Evolutionary conservation across 1,139 yeast genomes (phyloP).

Genomic region (Suhomyces ambrosiae): DNA sequence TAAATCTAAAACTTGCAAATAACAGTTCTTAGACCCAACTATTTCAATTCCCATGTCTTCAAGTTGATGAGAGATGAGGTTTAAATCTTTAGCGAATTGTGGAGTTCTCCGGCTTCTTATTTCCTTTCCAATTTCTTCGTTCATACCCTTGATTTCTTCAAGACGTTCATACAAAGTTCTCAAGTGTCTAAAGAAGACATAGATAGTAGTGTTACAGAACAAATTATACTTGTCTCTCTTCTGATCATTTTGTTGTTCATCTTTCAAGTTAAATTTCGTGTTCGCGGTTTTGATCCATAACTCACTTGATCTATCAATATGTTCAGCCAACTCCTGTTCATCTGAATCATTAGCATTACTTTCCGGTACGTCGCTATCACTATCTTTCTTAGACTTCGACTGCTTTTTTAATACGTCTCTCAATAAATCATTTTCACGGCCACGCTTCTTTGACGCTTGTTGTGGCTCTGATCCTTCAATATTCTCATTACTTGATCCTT

Average conservation of each 20-base stretch:
- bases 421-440: constrained; percentile 66
- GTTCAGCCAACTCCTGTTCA: constrained; percentile 34
- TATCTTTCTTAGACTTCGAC: constrained; percentile 47
- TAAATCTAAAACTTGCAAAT: constrained; percentile 70
- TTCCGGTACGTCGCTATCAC: constrained; percentile 40
- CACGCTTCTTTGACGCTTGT: constrained; percentile 45
- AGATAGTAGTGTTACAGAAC: constrained; percentile 89
- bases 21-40: constrained; percentile 67
- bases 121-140: constrained; percentile 68
- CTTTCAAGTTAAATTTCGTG: constrained; percentile 32
- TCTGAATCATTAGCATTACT: constrained; percentile 35
- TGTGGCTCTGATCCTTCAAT: constrained; percentile 12
- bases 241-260: constrained; percentile 24
- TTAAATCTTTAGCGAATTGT: constrained; percentile 86
- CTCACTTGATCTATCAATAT: constrained; percentile 63
- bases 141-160: constrained; percentile 70
- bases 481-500: constrained; percentile 15
- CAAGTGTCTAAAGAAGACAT: constrained; percentile 86
- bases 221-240: constrained; percentile 62
- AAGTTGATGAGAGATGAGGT: constrained; percentile 76
- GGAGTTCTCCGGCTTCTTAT: constrained; percentile 66
- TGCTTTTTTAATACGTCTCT: constrained; percentile 74
- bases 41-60: constrained; percentile 80
- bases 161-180: constrained; percentile 81
- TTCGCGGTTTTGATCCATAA: constrained; percentile 61